These are phyloP conservation scores for Aspergillus biplanus DNA, from an alignment of 495 filamentous ascomycete genomes.

Conservation along the genomic window DNA sequence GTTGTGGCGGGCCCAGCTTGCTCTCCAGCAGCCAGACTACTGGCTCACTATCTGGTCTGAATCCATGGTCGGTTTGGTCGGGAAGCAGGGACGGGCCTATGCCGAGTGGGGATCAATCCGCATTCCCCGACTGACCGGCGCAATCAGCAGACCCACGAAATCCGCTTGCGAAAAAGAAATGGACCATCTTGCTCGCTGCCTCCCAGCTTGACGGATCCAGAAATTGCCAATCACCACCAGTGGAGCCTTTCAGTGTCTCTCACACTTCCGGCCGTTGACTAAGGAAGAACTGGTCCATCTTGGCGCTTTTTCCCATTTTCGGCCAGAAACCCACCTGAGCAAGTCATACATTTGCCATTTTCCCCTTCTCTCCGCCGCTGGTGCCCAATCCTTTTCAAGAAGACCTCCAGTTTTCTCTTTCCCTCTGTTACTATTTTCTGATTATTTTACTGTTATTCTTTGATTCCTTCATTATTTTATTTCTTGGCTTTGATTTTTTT, in stretches of 20 bases:
- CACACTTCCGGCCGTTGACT: conserved; percentile 13
- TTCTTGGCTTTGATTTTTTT: neutral
- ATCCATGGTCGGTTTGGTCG: conserved; percentile 18
- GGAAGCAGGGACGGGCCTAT: conserved; percentile 28
- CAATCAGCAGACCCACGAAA: conserved; percentile 22
- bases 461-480: neutral
- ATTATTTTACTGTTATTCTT: neutral
- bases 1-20: neutral
- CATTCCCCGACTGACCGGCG: conserved; percentile 29
- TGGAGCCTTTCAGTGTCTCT: neutral
- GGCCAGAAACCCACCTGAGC: conserved; percentile 12
- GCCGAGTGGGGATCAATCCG: conserved; percentile 29
- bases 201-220: conserved; percentile 20
- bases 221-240: conserved; percentile 12
- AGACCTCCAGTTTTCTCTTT: conserved; percentile 8
- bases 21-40: neutral
- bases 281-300: neutral
- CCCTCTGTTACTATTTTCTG: neutral
- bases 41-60: conserved; percentile 13
- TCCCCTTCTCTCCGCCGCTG: conserved; percentile 23
- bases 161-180: neutral
- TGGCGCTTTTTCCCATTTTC: neutral
- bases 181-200: neutral
- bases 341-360: conserved; percentile 1
- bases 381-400: conserved; percentile 28